Evolutionary conservation across 2,329 filamentous ascomycete species (phyloP).

Genomic region (Calcarisporium arbuscula): DNA sequence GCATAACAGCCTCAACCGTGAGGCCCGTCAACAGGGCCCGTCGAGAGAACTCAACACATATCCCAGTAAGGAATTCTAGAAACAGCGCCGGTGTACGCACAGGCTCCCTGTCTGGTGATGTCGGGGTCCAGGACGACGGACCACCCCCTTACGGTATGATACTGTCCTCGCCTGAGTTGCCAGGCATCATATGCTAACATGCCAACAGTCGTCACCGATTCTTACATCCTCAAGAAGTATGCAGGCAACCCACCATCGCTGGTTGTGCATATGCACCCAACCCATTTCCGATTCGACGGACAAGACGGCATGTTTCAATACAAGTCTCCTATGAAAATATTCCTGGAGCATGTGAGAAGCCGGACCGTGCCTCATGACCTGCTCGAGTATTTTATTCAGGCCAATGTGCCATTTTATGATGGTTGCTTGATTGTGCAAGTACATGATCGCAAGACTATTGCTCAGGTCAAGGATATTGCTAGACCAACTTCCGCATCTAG

Average conservation of each 20-base stretch:
- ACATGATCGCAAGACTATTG: constrained; percentile 73
- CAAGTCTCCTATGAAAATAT: constrained; percentile 80
- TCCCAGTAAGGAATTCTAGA: constrained; percentile 40
- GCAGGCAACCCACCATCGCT: constrained; percentile 71
- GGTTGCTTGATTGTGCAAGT: constrained; percentile 91
- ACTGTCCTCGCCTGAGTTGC: neutral
- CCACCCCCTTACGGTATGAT: constrained; percentile 47
- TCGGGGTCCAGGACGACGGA: constrained; percentile 29
- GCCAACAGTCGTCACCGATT: constrained; percentile 59
- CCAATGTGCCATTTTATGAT: constrained; percentile 80
- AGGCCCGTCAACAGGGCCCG: constrained; percentile 52
- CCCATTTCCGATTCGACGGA: constrained; percentile 85
- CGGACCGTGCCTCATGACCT: constrained; percentile 87
- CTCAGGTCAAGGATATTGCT: constrained; percentile 54
- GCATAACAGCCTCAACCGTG: constrained; percentile 32
- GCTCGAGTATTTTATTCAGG: constrained; percentile 66
- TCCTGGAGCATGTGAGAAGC: constrained; percentile 68
- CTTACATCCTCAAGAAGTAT: constrained; percentile 80
- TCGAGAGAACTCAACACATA: constrained; percentile 46
- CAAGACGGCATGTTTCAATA: constrained; percentile 91
- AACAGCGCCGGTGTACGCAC: constrained; percentile 45
- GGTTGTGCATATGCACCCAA: constrained; percentile 76
- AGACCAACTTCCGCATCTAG: constrained; percentile 45
- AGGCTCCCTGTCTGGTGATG: constrained; percentile 41
- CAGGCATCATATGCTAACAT: constrained; percentile 14